These are phyloP conservation scores for Suillus discolor DNA, from an alignment of 768 basidiomycete species.

Conservation along the genomic window DNA sequence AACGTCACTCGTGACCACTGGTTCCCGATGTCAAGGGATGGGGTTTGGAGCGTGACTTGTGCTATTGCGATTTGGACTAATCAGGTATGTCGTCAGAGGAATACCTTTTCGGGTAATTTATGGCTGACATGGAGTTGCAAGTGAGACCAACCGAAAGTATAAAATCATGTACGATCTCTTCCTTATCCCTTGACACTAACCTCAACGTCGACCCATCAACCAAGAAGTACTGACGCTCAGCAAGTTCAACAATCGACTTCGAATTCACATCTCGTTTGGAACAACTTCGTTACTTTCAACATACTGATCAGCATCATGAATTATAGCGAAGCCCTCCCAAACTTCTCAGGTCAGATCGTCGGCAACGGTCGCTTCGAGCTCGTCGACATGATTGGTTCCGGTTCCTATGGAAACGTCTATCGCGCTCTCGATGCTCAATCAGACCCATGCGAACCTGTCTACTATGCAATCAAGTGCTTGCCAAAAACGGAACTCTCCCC, in stretches of 20 bases:
- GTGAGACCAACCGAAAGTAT: neutral
- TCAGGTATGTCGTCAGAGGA: neutral
- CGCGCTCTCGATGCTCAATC: conserved; percentile 57
- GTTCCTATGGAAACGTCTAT: conserved; percentile 81
- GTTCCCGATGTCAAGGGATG: too few relatives aligned
- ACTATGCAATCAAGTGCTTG: conserved; percentile 79
- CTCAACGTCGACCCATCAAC: conserved; percentile 4
- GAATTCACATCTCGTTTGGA: neutral
- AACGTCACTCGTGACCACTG: neutral
- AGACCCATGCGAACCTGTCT: conserved; percentile 38
- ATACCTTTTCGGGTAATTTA: neutral
- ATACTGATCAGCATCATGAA: conserved; percentile 5
- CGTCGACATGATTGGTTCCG: conserved; percentile 64
- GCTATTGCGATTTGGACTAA: neutral
- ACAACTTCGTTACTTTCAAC: conserved; percentile 2
- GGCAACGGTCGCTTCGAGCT: conserved; percentile 65
- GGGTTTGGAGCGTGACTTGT: too few relatives aligned
- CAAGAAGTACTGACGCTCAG: conserved; percentile 4
- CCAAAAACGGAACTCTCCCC: conserved; percentile 56
- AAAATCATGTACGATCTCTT: neutral
- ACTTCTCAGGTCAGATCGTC: conserved; percentile 53
- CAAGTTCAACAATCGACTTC: conserved; percentile 3
- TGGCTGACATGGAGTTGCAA: neutral
- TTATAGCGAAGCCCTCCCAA: conserved; percentile 36
- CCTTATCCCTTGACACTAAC: conserved; percentile 6